Evolutionary conservation across 768 basidiomycete species (phyloP).

Genomic region (Phylloporus arenicola): DNA sequence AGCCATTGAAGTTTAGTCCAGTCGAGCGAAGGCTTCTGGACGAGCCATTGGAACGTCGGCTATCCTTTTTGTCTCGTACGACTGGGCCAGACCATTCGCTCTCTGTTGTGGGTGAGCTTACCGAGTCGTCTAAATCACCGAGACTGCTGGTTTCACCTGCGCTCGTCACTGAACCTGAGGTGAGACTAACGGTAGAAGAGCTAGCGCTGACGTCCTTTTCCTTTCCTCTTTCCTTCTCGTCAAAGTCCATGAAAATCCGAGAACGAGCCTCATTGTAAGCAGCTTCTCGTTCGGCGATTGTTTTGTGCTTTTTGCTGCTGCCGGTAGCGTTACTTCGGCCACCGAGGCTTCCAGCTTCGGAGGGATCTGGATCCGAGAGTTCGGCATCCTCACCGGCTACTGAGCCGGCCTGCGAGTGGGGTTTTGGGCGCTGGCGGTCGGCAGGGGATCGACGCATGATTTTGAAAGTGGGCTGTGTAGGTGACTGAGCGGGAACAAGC

Average conservation of each 20-base stretch:
- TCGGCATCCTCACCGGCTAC: conserved; percentile 72
- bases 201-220: conserved; percentile 71
- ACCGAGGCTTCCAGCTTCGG: conserved; percentile 73
- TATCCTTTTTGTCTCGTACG: conserved; percentile 52
- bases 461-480: conserved; percentile 74
- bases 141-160: conserved; percentile 55
- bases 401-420: conserved; percentile 69
- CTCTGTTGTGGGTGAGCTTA: conserved; percentile 70
- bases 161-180: conserved; percentile 59
- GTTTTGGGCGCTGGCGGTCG: conserved; percentile 51
- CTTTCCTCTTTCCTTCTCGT: conserved; percentile 63
- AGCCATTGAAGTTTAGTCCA: conserved; percentile 46
- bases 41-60: conserved; percentile 49
- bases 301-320: conserved; percentile 63
- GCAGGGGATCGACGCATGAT: conserved; percentile 69
- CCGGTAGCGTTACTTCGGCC: conserved; percentile 61
- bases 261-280: conserved; percentile 86
- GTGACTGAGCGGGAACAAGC: conserved; percentile 68
- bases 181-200: conserved; percentile 67
- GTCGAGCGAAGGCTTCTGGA: conserved; percentile 55
- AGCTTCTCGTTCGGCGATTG: conserved; percentile 81
- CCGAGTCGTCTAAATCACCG: conserved; percentile 63
- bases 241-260: conserved; percentile 80
- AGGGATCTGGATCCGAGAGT: conserved; percentile 72
- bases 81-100: conserved; percentile 72